phyloP scores from a whole-genome alignment of 2,329 filamentous ascomycete species.

The Ophiostoma australiae region DNA sequence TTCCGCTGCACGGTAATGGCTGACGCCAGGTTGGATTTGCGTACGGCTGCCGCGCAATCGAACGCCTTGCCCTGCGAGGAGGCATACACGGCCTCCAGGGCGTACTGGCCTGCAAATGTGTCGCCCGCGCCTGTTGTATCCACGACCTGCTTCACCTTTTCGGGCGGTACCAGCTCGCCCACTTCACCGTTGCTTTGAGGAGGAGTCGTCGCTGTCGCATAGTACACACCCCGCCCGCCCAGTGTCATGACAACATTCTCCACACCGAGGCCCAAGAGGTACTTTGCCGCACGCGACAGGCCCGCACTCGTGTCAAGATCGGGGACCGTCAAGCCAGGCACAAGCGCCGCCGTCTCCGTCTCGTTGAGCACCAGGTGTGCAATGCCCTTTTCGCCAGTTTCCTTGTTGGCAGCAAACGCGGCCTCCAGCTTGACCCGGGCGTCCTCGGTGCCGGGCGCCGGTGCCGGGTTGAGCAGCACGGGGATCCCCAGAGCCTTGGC shows the following conservation, averaged over 20 bases:
- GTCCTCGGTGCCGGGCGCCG: constrained; percentile 56
- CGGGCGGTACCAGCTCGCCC: constrained; percentile 54
- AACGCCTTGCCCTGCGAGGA: constrained; percentile 37
- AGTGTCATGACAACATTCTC: constrained; percentile 77
- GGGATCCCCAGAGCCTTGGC: constrained; percentile 40
- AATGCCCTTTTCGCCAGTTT: constrained; percentile 39
- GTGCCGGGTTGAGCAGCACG: constrained; percentile 67
- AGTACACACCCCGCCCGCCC: constrained; percentile 73
- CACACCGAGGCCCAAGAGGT: constrained; percentile 62
- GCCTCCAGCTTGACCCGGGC: constrained; percentile 52
- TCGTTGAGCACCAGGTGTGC: constrained; percentile 70
- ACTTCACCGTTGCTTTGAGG: constrained; percentile 34
- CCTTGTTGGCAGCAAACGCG: constrained; percentile 36
- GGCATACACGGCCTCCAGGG: constrained; percentile 60
- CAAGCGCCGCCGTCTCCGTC: constrained; percentile 62
- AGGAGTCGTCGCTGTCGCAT: constrained; percentile 40
- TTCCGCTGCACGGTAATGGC: constrained; percentile 60
- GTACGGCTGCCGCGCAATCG: constrained; percentile 55
- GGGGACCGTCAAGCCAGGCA: constrained; percentile 42
- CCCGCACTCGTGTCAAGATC: constrained; percentile 36
- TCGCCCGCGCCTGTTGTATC: constrained; percentile 94
- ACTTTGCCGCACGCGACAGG: constrained; percentile 39
- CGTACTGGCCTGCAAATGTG: constrained; percentile 87
- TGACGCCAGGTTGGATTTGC: constrained; percentile 57
- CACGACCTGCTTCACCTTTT: constrained; percentile 65